Evolutionary conservation across 805 yeast genomes (phyloP), one percentile per base, ranked within the genome.

Genomic region (Metschnikowia sp.): DNA sequence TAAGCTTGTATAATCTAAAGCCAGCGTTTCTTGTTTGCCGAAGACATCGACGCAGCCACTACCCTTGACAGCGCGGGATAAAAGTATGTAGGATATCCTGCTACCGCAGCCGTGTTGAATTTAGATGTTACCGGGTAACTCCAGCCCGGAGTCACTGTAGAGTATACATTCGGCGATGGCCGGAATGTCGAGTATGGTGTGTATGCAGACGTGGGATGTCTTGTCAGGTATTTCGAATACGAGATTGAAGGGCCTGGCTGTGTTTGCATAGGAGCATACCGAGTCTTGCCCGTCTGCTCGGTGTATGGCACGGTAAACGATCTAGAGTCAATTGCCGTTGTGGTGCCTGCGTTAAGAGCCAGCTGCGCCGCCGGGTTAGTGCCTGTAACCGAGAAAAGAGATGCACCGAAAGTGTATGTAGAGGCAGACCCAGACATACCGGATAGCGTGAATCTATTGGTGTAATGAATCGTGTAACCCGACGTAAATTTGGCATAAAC

Each of bases 241-340:
- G 96, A 86, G 26, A 89, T 79, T 9, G 68, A 69, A 1, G 86
- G 60, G 3, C 84, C 87, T 6, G 99, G 97, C 67, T 89, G 96
- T 49, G 74, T 63, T 69, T 91, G 97, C 96, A 90, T 88, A 44
- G 97, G 97, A 1, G 98, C 97, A 65, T 69, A 88, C 57, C 91
- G 78, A 9, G 87, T 80, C 18, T 56, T 65, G 30, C 96, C 96
- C 0, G 94, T 84, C 69, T 92, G 98, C 57, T 57, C 53, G 3
- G 88, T 78, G 68, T 91, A 92, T 2, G 95, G 77, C 7, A 90
- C 69, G 3, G 83, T 62, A 63, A 84, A 85, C 2, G 89, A 83
- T 10, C 63, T 66, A 1, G 74, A 59, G 56, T 68, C 54, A 36
- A 65, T 37, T 10, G 65, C 11, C 7, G 50, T 46, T 8, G 54